A percentile compares a stretch with the other conserved stretches of the same genome.
Evolutionary conservation across 2,329 filamentous ascomycete genomes (phyloP).

Genomic region (Beauveria brongniartii): DNA sequence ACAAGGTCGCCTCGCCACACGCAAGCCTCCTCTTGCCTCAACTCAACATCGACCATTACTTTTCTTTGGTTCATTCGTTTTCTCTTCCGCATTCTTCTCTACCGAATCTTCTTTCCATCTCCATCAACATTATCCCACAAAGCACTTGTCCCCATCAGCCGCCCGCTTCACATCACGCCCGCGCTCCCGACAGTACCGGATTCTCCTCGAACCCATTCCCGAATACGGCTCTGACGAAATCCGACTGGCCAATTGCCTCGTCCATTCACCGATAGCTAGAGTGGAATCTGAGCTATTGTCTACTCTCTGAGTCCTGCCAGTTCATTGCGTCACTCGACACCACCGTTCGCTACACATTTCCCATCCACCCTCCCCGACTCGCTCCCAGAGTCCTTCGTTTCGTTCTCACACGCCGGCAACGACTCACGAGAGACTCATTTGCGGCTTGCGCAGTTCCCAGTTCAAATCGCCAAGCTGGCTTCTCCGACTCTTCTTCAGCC

Average conservation of each 20-base stretch:
- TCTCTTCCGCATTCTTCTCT: not conserved
- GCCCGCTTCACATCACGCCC: not conserved
- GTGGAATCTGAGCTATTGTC: not conserved
- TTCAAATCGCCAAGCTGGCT: conserved; percentile 93
- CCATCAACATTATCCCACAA: not conserved
- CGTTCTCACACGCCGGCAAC: not conserved
- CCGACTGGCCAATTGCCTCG: not conserved
- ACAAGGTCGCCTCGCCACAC: conserved; percentile 11
- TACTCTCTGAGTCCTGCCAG: not conserved
- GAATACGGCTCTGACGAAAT: not conserved
- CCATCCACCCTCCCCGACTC: not conserved
- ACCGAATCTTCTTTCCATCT: not conserved
- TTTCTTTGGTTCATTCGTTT: conserved; percentile 2
- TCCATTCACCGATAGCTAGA: not conserved
- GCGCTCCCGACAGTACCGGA: not conserved
- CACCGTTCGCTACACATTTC: not conserved
- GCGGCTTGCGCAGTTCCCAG: conserved; percentile 4
- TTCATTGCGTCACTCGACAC: not conserved
- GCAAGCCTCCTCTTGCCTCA: conserved; percentile 11
- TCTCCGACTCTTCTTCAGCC: conserved; percentile 78
- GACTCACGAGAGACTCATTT: not conserved
- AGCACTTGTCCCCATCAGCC: not conserved
- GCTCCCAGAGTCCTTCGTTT: not conserved
- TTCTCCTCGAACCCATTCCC: not conserved
- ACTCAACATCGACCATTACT: conserved; percentile 3